Evolutionary conservation across 306 rosid species (phyloP).

Genomic region (Inga leiocalycina): DNA sequence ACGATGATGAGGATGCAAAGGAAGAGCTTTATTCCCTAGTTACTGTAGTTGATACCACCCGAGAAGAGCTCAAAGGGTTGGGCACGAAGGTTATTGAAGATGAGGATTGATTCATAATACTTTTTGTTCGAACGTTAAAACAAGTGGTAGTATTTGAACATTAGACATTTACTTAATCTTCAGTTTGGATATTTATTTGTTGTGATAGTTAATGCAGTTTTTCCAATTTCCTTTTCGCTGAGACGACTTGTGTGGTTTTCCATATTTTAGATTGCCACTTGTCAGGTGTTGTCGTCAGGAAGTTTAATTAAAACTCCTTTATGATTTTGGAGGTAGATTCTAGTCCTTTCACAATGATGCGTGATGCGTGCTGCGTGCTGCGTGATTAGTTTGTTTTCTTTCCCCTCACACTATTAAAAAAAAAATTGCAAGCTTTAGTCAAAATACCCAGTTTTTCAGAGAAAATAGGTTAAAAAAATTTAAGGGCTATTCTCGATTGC

Average conservation of each 20-base stretch:
- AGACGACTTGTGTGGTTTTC: not conserved
- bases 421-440: not conserved
- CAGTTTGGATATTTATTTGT: not conserved
- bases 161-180: slow-evolving; percentile 20
- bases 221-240: slow-evolving; percentile 9
- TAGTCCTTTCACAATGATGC: not conserved
- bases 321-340: not conserved
- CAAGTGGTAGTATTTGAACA: slow-evolving; percentile 23
- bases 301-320: not conserved
- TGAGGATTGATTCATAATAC: slow-evolving; percentile 59
- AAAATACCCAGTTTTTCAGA: not conserved
- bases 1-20: slow-evolving; percentile 97
- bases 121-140: slow-evolving; percentile 27
- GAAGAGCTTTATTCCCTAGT: slow-evolving; percentile 93
- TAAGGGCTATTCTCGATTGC: not conserved
- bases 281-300: not conserved
- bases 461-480: not conserved
- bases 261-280: not conserved
- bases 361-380: not conserved
- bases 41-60: slow-evolving; percentile 82
- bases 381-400: not conserved
- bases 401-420: not conserved
- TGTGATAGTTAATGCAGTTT: not conserved
- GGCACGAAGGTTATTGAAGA: slow-evolving; percentile 91
- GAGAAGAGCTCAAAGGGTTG: slow-evolving; percentile 82